Evolutionary conservation across 1,284 basidiomycete genomes (phyloP).

Genomic region (Sanghuangporus baumii): DNA sequence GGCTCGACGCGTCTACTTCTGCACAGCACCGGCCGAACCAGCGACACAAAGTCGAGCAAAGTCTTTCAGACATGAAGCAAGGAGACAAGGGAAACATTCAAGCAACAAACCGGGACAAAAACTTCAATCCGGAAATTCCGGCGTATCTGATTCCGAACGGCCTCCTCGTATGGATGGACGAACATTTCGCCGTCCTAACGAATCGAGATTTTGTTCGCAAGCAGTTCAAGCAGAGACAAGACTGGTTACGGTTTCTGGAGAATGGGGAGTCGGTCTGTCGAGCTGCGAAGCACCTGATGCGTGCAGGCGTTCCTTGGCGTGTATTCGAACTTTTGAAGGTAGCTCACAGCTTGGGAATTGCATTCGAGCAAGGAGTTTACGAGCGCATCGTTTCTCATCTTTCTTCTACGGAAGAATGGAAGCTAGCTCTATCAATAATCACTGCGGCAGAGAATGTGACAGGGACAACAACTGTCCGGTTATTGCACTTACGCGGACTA

Average conservation of each 20-base stretch:
- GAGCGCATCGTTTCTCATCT: slow-evolving; percentile 48
- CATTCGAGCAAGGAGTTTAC: slow-evolving; percentile 49
- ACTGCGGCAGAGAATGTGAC: slow-evolving; percentile 40
- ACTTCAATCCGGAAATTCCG: neutral
- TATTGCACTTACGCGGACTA: slow-evolving; percentile 65
- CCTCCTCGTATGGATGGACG: slow-evolving; percentile 8
- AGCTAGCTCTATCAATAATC: slow-evolving; percentile 40
- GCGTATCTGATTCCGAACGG: neutral
- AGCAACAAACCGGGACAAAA: neutral
- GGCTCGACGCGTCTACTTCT: neutral
- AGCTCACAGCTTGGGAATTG: slow-evolving; percentile 42
- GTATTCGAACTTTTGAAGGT: slow-evolving; percentile 42
- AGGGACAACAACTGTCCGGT: slow-evolving; percentile 41
- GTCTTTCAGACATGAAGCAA: neutral
- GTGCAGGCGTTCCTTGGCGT: slow-evolving; percentile 33
- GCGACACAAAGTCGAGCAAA: neutral
- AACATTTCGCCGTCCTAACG: neutral
- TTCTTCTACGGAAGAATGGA: slow-evolving; percentile 43
- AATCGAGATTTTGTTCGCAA: neutral
- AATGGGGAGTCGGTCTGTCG: slow-evolving; percentile 34
- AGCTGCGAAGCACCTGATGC: slow-evolving; percentile 41
- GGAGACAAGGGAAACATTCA: neutral
- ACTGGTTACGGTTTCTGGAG: slow-evolving; percentile 29
- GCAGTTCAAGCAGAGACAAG: neutral
- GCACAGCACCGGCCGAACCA: neutral